Base-by-base conservation (phyloP, 2,329 filamentous ascomycete species). In the Fusarium denticulatum region DNA sequence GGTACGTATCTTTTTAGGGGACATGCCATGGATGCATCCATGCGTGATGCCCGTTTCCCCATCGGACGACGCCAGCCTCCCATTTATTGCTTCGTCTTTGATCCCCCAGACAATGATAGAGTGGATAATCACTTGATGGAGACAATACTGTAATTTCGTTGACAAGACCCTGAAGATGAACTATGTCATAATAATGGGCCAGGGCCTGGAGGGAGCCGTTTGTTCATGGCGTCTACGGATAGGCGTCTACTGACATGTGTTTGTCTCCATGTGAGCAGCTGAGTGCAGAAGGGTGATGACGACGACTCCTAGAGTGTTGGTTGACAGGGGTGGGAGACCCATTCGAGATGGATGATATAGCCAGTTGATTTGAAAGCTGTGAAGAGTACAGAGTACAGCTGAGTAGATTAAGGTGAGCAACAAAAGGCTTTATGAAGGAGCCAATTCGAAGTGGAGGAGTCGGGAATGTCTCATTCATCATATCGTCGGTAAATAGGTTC, bases 281-380 rank as follows among this genome's bases (percentile, higher is more conserved):
- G 49, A 47, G 40, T 37, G 40, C 45, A 67, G 36, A 52, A 45
- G 60, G 56, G 45, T 73, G 70, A 73, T 64, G 70, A 73, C 70
- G 70, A 73, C 70, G 70, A 71, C 70, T 73, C 69, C 49, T 47
- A 32, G 32, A 58, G 43, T 28, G 50, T 43, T 39, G 52, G 50
- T 30, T 42, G 66, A 64, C 67, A 64, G 59, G 67, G 67, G 32
- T 64, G 32, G 16, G 45, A 32, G 63, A 62, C 60, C 64, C 64
- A 67, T 59, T 50, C 20, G 24, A 50, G 42, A 59, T 50, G 34
- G 56, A 50, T 59, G 56, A 28, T 36, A 49, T 50, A 37, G 30
- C 63, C 40, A 34, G 16, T 30, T 40, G 22, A n/a, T 15, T 66
- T 49, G 37, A 36, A 50, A 34, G 30, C 47, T 20, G 22, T 36